phyloP scores from a whole-genome alignment of 148 eudicot genomes.

The Vaccinium corymbosum region DNA sequence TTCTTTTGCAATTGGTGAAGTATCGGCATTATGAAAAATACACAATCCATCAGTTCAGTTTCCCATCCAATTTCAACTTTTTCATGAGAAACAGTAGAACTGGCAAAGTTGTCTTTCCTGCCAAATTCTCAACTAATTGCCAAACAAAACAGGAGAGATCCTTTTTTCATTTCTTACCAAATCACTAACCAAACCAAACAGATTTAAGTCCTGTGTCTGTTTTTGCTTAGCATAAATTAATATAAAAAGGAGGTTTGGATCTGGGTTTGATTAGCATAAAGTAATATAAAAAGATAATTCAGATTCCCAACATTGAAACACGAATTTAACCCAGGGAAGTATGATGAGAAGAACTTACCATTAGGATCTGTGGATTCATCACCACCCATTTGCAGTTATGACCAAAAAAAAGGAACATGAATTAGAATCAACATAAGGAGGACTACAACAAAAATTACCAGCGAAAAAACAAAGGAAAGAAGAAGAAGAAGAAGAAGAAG shows the following conservation, averaged over 20 bases:
- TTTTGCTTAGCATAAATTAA: too few relatives aligned
- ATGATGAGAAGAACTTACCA: conserved; percentile 10
- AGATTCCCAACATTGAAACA: not conserved
- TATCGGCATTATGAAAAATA: not conserved
- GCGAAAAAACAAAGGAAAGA: not conserved
- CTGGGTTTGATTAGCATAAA: not conserved
- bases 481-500: not conserved
- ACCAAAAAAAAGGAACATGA: not conserved
- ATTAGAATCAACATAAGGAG: not conserved
- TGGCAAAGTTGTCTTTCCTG: not conserved
- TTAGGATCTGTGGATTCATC: conserved; percentile 21
- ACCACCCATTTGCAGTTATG: conserved; percentile 11
- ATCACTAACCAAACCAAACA: too few relatives aligned
- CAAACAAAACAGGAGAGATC: too few relatives aligned
- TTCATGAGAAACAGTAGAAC: not conserved
- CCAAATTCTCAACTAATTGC: not conserved
- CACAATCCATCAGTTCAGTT: not conserved
- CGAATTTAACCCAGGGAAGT: not conserved
- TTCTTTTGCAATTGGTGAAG: not conserved
- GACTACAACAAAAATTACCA: not conserved
- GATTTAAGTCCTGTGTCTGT: too few relatives aligned
- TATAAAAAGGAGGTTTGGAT: too few relatives aligned
- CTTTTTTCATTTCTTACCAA: too few relatives aligned
- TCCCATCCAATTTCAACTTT: not conserved
- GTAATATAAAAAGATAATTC: not conserved